phyloP scores from a whole-genome alignment of 2,329 filamentous ascomycete genomes.

The Plectosphaerella cucumerina region DNA sequence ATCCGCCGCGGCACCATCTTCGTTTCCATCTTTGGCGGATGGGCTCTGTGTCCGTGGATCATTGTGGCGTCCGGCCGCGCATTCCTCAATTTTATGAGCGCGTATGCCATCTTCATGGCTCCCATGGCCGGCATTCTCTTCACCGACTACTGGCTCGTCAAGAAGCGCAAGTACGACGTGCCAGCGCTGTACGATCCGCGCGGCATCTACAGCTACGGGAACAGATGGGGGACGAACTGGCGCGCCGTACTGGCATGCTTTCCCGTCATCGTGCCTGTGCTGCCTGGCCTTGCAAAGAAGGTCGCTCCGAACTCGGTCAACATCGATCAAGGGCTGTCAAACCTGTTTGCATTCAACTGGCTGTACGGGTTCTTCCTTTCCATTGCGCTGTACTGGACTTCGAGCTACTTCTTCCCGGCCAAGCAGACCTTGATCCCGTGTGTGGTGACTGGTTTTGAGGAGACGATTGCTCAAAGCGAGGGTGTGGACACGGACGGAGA shows the following conservation, averaged over 20 bases:
- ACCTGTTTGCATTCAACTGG: slow-evolving; percentile 24
- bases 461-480: slow-evolving; percentile 10
- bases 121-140: slow-evolving; percentile 36
- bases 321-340: slow-evolving; percentile 15
- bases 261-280: slow-evolving; percentile 18
- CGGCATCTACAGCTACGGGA: slow-evolving; percentile 32
- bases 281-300: slow-evolving; percentile 16
- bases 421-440: slow-evolving; percentile 14
- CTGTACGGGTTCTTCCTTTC: slow-evolving; percentile 21
- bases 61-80: slow-evolving; percentile 23
- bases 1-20: slow-evolving; percentile 25
- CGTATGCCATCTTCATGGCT: slow-evolving; percentile 29
- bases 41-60: slow-evolving; percentile 30
- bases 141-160: slow-evolving; percentile 34
- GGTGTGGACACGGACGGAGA: slow-evolving; percentile 10
- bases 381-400: slow-evolving; percentile 14
- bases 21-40: slow-evolving; percentile 24
- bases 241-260: slow-evolving; percentile 23
- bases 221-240: slow-evolving; percentile 24
- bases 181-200: slow-evolving; percentile 35
- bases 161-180: slow-evolving; percentile 31
- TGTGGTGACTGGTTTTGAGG: slow-evolving; percentile 12
- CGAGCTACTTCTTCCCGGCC: slow-evolving; percentile 17
- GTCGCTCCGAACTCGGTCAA: slow-evolving; percentile 18
- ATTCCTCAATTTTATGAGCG: slow-evolving; percentile 26